A percentile compares a stretch with the other conserved stretches of the same genome.
These are phyloP conservation scores for Entoloma clypeatum DNA, from an alignment of 1,284 basidiomycete genomes.

Conservation along the genomic window DNA sequence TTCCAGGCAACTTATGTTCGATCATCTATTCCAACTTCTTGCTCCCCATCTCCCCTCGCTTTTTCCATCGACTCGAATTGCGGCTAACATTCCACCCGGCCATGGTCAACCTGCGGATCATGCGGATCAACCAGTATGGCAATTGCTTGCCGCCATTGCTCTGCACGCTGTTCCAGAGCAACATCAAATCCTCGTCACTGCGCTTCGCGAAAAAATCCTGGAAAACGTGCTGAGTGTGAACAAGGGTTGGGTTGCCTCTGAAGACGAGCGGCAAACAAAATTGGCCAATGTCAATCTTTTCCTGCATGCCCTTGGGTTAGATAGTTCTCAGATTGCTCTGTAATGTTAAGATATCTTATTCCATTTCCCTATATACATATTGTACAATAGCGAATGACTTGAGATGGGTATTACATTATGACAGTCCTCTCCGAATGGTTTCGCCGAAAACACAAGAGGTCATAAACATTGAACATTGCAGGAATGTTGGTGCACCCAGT, in stretches of 20 bases:
- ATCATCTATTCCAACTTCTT: slow-evolving; percentile 79
- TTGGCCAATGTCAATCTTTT: slow-evolving; percentile 83
- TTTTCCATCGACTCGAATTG: slow-evolving; percentile 87
- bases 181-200: slow-evolving; percentile 83
- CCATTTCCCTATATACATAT: slow-evolving; percentile 1
- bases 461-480: slow-evolving; percentile 21
- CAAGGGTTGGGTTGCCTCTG: slow-evolving; percentile 68
- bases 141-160: slow-evolving; percentile 86
- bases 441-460: slow-evolving; percentile 25
- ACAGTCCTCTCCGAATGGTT: no score
- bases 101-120: slow-evolving; percentile 50
- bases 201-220: slow-evolving; percentile 88
- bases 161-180: slow-evolving; percentile 81
- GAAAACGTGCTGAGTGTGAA: slow-evolving; percentile 80
- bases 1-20: slow-evolving; percentile 76
- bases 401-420: no score
- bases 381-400: no score
- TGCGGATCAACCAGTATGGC: slow-evolving; percentile 90
- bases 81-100: slow-evolving; percentile 37
- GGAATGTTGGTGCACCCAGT: slow-evolving; percentile 20
- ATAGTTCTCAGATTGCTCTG: slow-evolving; percentile 76
- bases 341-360: slow-evolving; percentile 29
- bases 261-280: slow-evolving; percentile 65
- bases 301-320: slow-evolving; percentile 79
- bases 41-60: slow-evolving; percentile 72